Evolutionary conservation across 495 filamentous ascomycete genomes (phyloP).

Genomic region (Collariella sp.): DNA sequence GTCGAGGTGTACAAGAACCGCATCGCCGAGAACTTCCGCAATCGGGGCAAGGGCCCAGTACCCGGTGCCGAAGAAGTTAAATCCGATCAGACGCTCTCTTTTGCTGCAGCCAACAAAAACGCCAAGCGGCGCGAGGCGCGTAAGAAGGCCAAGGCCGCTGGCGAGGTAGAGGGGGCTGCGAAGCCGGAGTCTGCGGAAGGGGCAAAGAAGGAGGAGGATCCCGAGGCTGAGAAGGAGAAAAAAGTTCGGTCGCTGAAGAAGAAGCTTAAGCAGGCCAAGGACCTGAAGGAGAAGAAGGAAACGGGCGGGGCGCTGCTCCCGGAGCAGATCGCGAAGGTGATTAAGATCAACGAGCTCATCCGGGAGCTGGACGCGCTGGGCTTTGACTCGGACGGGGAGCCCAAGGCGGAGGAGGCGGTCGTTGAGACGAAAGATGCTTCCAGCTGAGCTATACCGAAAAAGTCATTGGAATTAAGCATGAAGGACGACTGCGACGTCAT

Average conservation of each 20-base stretch:
- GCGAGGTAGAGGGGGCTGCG: conserved; percentile 35
- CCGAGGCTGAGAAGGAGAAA: conserved; percentile 79
- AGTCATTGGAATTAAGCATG: neutral
- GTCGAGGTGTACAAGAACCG: conserved; percentile 94
- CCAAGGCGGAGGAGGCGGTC: conserved; percentile 19
- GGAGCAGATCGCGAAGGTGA: conserved; percentile 95
- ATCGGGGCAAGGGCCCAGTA: conserved; percentile 60
- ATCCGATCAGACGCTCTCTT: conserved; percentile 28
- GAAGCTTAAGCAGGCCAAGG: conserved; percentile 87
- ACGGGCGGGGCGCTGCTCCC: conserved; percentile 72
- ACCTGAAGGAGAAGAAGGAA: conserved; percentile 85
- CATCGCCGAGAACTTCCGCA: conserved; percentile 78
- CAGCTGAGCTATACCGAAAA: neutral
- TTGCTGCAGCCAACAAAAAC: conserved; percentile 69
- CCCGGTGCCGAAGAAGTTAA: conserved; percentile 68
- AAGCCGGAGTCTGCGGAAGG: conserved; percentile 24
- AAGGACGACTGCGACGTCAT: too few relatives aligned
- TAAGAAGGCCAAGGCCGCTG: conserved; percentile 68
- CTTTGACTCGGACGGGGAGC: conserved; percentile 58
- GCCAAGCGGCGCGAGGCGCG: conserved; percentile 86
- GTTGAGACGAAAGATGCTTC: neutral
- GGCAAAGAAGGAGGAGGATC: conserved; percentile 33
- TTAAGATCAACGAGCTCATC: conserved; percentile 89
- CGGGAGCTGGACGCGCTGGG: conserved; percentile 80
- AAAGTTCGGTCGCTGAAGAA: conserved; percentile 90